These are phyloP conservation scores for Suillus discolor DNA, from an alignment of 768 basidiomycete genomes.

Conservation along the genomic window DNA sequence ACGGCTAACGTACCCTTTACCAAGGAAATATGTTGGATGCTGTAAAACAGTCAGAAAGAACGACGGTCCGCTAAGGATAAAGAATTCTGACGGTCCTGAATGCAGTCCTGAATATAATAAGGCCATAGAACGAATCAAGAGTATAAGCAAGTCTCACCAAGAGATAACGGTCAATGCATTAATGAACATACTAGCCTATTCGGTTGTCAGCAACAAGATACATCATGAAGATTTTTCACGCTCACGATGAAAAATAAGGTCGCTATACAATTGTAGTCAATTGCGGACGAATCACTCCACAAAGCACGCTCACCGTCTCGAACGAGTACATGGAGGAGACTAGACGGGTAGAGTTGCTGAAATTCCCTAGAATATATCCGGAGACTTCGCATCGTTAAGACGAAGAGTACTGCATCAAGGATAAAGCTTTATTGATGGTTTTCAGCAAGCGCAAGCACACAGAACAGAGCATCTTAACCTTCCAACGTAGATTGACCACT, in stretches of 20 bases:
- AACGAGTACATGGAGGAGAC: constrained; percentile 7
- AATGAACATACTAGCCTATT: constrained; percentile 10
- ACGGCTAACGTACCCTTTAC: constrained; percentile 2
- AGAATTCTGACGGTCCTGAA: constrained; percentile 5
- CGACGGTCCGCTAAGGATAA: neutral
- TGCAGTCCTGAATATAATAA: constrained; percentile 13
- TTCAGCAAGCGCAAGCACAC: neutral
- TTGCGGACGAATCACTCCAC: neutral
- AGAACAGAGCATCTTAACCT: neutral
- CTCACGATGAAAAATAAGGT: constrained; percentile 8
- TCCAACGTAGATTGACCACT: constrained; percentile 13
- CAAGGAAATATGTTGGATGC: constrained; percentile 18
- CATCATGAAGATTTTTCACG: neutral
- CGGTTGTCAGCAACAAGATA: neutral
- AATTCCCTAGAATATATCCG: constrained; percentile 7
- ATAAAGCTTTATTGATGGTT: constrained; percentile 4
- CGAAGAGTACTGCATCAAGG: constrained; percentile 7
- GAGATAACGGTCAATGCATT: constrained; percentile 11
- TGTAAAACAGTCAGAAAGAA: constrained; percentile 1
- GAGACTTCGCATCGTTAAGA: constrained; percentile 14
- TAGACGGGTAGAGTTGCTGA: constrained; percentile 6
- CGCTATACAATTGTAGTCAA: constrained; percentile 4
- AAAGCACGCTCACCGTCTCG: constrained; percentile 10
- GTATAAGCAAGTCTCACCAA: constrained; percentile 13
- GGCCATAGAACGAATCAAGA: neutral